phyloP scores from a whole-genome alignment of 2,329 filamentous ascomycete genomes.

The Fusarium illudens region DNA sequence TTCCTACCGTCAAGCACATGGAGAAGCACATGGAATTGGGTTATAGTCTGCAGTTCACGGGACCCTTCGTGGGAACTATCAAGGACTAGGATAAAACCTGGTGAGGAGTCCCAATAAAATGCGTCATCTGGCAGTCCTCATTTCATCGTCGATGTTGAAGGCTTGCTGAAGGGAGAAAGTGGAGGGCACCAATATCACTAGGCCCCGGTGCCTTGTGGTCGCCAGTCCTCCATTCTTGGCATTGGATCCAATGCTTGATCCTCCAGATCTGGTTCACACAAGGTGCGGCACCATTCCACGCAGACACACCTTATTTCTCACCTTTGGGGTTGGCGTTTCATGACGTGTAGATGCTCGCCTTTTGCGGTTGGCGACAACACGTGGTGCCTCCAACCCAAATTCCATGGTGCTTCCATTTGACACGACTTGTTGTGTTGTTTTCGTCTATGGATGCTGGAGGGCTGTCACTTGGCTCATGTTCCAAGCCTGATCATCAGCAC shows the following conservation, averaged over 20 bases:
- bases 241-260: conserved; percentile 9
- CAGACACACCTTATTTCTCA: conserved; percentile 22
- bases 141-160: conserved; percentile 5
- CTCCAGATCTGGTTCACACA: conserved; percentile 29
- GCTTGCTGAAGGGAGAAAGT: conserved; percentile 10
- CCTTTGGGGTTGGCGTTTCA: conserved; percentile 23
- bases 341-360: conserved; percentile 31
- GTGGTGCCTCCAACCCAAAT: conserved; percentile 19
- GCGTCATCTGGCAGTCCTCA: conserved; percentile 22
- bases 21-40: background rate
- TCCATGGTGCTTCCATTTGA: background rate
- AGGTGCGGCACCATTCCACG: conserved; percentile 21
- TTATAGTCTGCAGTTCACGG: conserved; percentile 1
- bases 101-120: conserved; percentile 27
- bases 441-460: background rate
- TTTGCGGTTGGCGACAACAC: conserved; percentile 21
- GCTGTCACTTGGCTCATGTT: background rate
- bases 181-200: background rate
- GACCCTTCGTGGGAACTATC: conserved; percentile 13
- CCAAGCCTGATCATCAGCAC: background rate
- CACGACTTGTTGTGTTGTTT: background rate
- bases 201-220: background rate
- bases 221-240: conserved; percentile 17
- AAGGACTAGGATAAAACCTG: background rate
- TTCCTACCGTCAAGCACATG: no score